A percentile compares a stretch with the other conserved stretches of the same genome.
phyloP scores from a whole-genome alignment of 2,329 filamentous ascomycete species.

The Endothia cerciana region DNA sequence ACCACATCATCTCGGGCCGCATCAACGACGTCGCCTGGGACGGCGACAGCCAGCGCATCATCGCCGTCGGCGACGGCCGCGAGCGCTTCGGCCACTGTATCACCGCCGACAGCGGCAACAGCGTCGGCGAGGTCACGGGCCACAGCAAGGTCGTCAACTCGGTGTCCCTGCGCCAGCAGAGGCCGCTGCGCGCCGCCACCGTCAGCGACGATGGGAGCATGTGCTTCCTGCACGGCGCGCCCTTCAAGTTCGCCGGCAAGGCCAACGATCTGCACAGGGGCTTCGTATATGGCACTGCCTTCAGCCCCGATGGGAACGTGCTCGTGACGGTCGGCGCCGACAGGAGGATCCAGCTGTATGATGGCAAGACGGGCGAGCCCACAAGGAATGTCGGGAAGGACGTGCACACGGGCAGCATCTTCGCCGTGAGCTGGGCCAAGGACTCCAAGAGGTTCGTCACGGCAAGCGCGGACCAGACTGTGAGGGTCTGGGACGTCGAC shows the following conservation, averaged over 20 bases:
- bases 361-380: constrained; percentile 91
- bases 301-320: constrained; percentile 82
- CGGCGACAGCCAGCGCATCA: constrained; percentile 93
- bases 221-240: constrained; percentile 31
- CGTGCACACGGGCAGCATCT: constrained; percentile 91
- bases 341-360: constrained; percentile 88
- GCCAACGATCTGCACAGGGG: constrained; percentile 78
- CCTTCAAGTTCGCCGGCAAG: constrained; percentile 92
- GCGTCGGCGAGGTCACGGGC: constrained; percentile 89
- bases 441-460: constrained; percentile 89
- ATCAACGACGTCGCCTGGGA: constrained; percentile 99
- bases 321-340: constrained; percentile 94
- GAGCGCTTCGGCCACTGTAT: constrained; percentile 94
- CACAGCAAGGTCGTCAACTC: constrained; percentile 91
- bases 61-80: constrained; percentile 93
- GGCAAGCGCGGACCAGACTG: constrained; percentile 90
- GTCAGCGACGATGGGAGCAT: constrained; percentile 44
- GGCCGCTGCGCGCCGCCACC: constrained; percentile 74
- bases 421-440: constrained; percentile 85
- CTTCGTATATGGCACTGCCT: constrained; percentile 85
- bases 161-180: constrained; percentile 85
- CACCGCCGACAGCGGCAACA: constrained; percentile 94
- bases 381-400: constrained; percentile 77
- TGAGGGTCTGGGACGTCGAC: constrained; percentile 92
- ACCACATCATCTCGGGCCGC: constrained; percentile 88